Percentiles rank a stretch among this genome's conserved stretches.
These are phyloP conservation scores for Ophiocordyceps camponoti-leonardi DNA, from an alignment of 2,329 filamentous ascomycete species.

Conservation along the genomic window DNA sequence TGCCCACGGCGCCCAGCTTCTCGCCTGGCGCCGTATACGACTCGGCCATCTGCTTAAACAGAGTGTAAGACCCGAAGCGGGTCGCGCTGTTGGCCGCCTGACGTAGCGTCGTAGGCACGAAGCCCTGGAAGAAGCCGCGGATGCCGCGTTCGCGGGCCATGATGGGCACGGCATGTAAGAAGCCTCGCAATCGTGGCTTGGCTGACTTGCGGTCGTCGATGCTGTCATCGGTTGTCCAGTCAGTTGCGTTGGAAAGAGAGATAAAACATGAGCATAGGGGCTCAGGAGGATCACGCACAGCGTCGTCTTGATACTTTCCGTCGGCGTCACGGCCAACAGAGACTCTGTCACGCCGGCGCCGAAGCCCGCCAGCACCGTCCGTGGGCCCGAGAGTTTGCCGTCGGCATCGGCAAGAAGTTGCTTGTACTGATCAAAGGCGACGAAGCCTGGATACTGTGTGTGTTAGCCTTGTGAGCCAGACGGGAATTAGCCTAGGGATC, in stretches of 20 bases:
- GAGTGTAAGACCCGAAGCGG: slow-evolving; percentile 81
- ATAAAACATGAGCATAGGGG: not conserved
- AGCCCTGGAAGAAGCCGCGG: slow-evolving; percentile 90
- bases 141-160: slow-evolving; percentile 80
- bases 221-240: slow-evolving; percentile 20
- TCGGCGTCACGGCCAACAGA: slow-evolving; percentile 82
- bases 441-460: slow-evolving; percentile 35
- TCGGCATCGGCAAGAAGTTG: slow-evolving; percentile 61
- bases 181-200: slow-evolving; percentile 77
- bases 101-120: slow-evolving; percentile 83
- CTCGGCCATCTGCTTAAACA: slow-evolving; percentile 76
- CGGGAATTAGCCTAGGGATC: no score
- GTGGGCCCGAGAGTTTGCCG: slow-evolving; percentile 77
- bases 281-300: slow-evolving; percentile 28
- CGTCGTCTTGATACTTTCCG: slow-evolving; percentile 96
- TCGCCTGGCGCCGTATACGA: slow-evolving; percentile 87
- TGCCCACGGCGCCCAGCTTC: slow-evolving; percentile 75
- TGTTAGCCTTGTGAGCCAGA: not conserved
- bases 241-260: not conserved
- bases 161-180: slow-evolving; percentile 74
- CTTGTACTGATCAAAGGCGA: slow-evolving; percentile 94
- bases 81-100: slow-evolving; percentile 91
- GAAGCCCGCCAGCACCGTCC: slow-evolving; percentile 85
- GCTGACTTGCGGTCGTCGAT: slow-evolving; percentile 87
- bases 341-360: slow-evolving; percentile 91